phyloP scores from a whole-genome alignment of 129 eudicot species.

The Centella asiatica region DNA sequence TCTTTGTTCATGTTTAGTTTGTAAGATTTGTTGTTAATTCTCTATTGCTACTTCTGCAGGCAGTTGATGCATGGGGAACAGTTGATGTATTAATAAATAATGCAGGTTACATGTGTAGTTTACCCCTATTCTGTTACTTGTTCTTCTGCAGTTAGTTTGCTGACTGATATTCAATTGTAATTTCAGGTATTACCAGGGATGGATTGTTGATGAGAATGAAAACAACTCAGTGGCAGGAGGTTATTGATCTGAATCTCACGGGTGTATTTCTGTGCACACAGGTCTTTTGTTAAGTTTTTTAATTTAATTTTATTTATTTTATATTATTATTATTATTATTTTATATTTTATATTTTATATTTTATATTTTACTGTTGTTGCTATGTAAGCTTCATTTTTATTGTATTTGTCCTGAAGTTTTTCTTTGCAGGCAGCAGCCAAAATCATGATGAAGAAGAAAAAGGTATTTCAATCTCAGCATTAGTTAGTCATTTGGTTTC shows the following conservation, averaged over 20 bases:
- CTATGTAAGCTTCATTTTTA: neutral
- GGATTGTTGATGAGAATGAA: slow-evolving; percentile 93
- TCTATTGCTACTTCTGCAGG: slow-evolving; percentile 41
- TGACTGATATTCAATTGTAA: slow-evolving; percentile 1
- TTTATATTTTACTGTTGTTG: no score
- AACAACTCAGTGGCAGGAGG: slow-evolving; percentile 89
- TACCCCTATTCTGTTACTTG: slow-evolving; percentile 1
- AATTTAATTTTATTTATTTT: no score
- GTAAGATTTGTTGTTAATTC: slow-evolving; percentile 1
- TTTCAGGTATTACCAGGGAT: slow-evolving; percentile 89
- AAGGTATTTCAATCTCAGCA: slow-evolving; percentile 43
- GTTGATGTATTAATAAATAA: slow-evolving; percentile 83
- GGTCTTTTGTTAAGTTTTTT: slow-evolving; percentile 33
- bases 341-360: no score
- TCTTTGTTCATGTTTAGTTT: slow-evolving; percentile 13
- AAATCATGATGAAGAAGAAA: slow-evolving; percentile 88
- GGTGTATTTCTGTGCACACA: slow-evolving; percentile 93
- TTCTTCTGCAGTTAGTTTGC: neutral
- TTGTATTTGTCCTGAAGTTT: slow-evolving; percentile 10
- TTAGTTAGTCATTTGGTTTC: neutral
- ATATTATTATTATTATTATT: no score
- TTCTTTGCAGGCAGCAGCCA: slow-evolving; percentile 84
- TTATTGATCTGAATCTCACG: slow-evolving; percentile 84
- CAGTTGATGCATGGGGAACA: slow-evolving; percentile 97
- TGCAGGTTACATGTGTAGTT: slow-evolving; percentile 53